phyloP scores from a whole-genome alignment of 202 grass and related monocot species.

The Setaria italica region DNA sequence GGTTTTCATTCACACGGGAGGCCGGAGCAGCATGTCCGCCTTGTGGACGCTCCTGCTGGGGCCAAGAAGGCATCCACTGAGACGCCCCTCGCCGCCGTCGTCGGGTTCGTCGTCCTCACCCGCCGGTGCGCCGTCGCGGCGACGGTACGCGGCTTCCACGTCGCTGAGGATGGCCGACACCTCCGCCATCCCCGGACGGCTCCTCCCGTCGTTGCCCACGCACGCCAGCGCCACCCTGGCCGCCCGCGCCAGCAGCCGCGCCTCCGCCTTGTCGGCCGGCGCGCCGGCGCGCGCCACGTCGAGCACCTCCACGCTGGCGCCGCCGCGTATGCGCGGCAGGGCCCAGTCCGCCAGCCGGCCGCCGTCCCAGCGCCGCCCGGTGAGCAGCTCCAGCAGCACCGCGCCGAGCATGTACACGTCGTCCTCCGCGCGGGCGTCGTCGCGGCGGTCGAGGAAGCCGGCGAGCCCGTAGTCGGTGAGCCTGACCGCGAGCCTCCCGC shows the following conservation, averaged over 20 bases:
- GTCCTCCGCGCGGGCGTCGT: slow-evolving; percentile 47
- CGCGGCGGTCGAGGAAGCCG: slow-evolving; percentile 36
- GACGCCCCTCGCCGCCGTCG: slow-evolving; percentile 22
- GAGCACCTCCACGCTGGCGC: slow-evolving; percentile 40
- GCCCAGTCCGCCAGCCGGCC: slow-evolving; percentile 67
- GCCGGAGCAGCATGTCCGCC: slow-evolving; percentile 36
- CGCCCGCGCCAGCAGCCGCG: slow-evolving; percentile 47
- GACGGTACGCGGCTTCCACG: slow-evolving; percentile 52
- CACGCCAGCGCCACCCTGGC: slow-evolving; percentile 75
- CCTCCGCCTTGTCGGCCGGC: slow-evolving; percentile 49
- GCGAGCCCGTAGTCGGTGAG: slow-evolving; percentile 71
- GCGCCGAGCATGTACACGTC: slow-evolving; percentile 85
- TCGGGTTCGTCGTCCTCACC: background rate
- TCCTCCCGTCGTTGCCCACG: slow-evolving; percentile 61
- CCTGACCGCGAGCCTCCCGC: slow-evolving; percentile 6
- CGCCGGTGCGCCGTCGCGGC: background rate
- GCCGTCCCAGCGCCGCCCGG: slow-evolving; percentile 55
- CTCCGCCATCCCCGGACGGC: slow-evolving; percentile 59
- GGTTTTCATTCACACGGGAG: slow-evolving; percentile 35
- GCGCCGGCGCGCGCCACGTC: slow-evolving; percentile 46
- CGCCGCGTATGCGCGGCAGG: slow-evolving; percentile 51
- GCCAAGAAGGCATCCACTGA: slow-evolving; percentile 47
- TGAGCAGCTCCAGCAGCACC: slow-evolving; percentile 70
- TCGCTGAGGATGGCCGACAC: slow-evolving; percentile 68
- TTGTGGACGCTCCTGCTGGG: slow-evolving; percentile 34